These are phyloP conservation scores for Candida pseudofarinosa DNA, from an alignment of 805 yeast species.

Conservation along the genomic window DNA sequence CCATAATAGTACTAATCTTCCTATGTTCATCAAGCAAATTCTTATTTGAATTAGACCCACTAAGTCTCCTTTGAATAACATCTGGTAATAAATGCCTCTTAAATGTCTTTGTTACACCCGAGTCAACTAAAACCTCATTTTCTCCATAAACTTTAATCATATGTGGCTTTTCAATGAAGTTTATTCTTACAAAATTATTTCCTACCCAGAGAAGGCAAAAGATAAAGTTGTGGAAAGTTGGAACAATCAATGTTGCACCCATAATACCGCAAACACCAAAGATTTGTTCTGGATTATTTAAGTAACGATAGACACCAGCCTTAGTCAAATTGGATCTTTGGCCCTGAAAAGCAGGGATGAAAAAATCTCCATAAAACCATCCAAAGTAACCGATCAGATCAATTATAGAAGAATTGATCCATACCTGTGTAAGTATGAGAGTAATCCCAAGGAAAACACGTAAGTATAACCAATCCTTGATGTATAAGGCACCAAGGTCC, in stretches of 20 bases:
- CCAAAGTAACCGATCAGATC: constrained; percentile 77
- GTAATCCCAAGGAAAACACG: constrained; percentile 56
- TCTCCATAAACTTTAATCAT: constrained; percentile 75
- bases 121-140: constrained; percentile 51
- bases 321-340: constrained; percentile 54
- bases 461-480: constrained; percentile 42
- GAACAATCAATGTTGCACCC: constrained; percentile 64
- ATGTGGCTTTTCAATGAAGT: constrained; percentile 73
- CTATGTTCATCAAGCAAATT: constrained; percentile 22
- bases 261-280: constrained; percentile 76
- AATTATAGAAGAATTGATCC: constrained; percentile 67
- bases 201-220: constrained; percentile 55
- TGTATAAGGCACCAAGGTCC: constrained; percentile 14
- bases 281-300: constrained; percentile 78
- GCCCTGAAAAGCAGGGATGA: constrained; percentile 48
- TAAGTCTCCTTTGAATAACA: constrained; percentile 29
- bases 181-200: constrained; percentile 62
- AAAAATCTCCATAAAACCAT: constrained; percentile 89
- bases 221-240: constrained; percentile 50
- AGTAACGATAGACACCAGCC: constrained; percentile 76
- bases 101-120: constrained; percentile 43
- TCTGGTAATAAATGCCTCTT: constrained; percentile 41
- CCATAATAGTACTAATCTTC: constrained; percentile 34
- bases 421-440: constrained; percentile 55
- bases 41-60: constrained; percentile 12